These are phyloP conservation scores for Naganishia sp. DNA, from an alignment of 1,284 basidiomycete species.

Conservation along the genomic window DNA sequence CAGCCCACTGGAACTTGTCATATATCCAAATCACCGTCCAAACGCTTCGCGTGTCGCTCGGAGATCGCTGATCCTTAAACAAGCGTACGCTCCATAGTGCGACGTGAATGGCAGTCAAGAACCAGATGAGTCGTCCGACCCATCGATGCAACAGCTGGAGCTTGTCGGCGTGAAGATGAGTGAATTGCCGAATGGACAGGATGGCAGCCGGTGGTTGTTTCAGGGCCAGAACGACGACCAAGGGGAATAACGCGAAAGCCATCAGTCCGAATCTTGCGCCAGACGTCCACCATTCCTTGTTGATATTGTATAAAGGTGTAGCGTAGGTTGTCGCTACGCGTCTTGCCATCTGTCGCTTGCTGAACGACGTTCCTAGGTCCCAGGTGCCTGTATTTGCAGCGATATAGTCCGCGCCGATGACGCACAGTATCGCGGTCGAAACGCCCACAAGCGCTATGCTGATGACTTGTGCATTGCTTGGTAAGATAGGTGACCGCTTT, in stretches of 20 bases:
- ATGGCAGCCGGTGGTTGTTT: constrained; percentile 80
- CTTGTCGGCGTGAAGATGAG: constrained; percentile 75
- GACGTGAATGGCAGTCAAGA: constrained; percentile 68
- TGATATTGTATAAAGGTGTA: constrained; percentile 62
- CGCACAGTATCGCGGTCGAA: constrained; percentile 57
- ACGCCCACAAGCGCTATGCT: constrained; percentile 57
- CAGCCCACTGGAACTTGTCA: constrained; percentile 71
- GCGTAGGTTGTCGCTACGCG: constrained; percentile 36
- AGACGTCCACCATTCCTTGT: constrained; percentile 75
- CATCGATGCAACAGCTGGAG: constrained; percentile 71
- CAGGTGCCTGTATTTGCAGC: constrained; percentile 61
- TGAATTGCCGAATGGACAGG: constrained; percentile 69
- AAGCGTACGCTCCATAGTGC: constrained; percentile 76
- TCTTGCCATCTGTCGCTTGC: constrained; percentile 36
- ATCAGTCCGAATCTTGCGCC: constrained; percentile 73
- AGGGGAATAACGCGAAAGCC: constrained; percentile 74
- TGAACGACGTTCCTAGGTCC: constrained; percentile 47
- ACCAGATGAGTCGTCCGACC: constrained; percentile 72
- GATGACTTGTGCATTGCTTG: constrained; percentile 65
- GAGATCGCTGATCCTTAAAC: constrained; percentile 59
- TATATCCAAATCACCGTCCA: constrained; percentile 68
- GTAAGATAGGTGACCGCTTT: constrained; percentile 59
- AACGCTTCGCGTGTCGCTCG: constrained; percentile 59
- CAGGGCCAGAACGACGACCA: constrained; percentile 73
- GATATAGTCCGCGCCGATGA: constrained; percentile 75